Base-by-base conservation (phyloP, 768 basidiomycete genomes). In the Xerocomellus amylosporus region DNA sequence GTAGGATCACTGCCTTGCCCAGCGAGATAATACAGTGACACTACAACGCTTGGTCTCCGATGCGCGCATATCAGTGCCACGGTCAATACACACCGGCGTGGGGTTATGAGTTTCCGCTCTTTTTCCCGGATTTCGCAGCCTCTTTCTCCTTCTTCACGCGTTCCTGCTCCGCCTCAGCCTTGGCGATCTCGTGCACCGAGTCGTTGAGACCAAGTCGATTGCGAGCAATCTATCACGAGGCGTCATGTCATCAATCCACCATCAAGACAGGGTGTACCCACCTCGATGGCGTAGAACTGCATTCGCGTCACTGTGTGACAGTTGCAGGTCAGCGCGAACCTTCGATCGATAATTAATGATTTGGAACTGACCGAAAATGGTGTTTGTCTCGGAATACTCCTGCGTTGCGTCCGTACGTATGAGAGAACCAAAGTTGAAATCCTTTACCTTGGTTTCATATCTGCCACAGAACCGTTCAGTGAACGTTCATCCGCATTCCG, bases 381-480 rank as follows among this genome's bases (percentile, higher is more conserved):
- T 90, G 75, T 98, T 99, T 31, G 77, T 81, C 77, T 98, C 89
- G 12, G 82, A 84, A 71, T 98, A 99, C 67, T 95, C 93, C 52
- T 82, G 78, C 45, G 75, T 76, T 36, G 87, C 80, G 64, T 97
- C 83, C 44, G 82, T 86, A 47, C 97, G 83, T 59, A 99, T 88
- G 60, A 99, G 77, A 2, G 92, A 98, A 19, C 97, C 97, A 73
- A 98, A 98, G 79, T 98, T 98, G 74, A 88, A 92, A 61, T 98
- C 93, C 65, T 89, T 88, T 50, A 98, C 77, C 65, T 88, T 90
- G 54, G 88, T 86, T 74, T 96, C 89, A 74, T 95, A 97, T 54
- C 91, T 91, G 30, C 36, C 54, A 34, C 19, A 19, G 34, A 53
- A 47, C 38, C 59, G 39, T 12, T 28, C 38, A 40, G 47, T 65